Base-by-base conservation (phyloP, 2,329 filamentous ascomycete genomes). In the Ascochyta lentis region DNA sequence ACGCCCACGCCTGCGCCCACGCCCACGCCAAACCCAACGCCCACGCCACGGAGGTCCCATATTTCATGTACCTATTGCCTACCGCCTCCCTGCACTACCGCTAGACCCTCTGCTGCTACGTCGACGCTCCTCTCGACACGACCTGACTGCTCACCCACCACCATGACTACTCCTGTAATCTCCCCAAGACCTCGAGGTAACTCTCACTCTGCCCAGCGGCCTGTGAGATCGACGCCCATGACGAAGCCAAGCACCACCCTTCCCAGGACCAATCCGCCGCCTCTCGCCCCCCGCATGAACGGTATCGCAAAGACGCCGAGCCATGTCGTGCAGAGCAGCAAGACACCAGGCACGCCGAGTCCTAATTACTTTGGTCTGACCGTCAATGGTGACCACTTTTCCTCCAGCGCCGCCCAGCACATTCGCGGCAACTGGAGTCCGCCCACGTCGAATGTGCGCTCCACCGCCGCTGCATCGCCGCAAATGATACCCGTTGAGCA, bases 341-440 rank as follows among this genome's bases (percentile, higher is more conserved):
- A 74, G 42, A 63, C 68, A n/a, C 65, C 69, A 4, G 65, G 66
- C 39, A 74, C 70, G 4, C 74, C 82, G 23, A 94, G 91, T 71
- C 91, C 92, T 12, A 96, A 93, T 73, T 96, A 96, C 76, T 96
- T 96, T 73, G 90, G 90, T 52, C 85, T 96, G 56, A 80, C 87
- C 27, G 78, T 91, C 59, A 76, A 78, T 41, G 80, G 77, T 51
- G 86, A 90, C 58, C 80, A 84, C 23, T 83, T 87, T 58, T 87
- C 88, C 49, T 89, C 88, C 3, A 79, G 77, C 59, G 76, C 78
- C 23, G 84, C 82, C 4, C 81, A 81, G 31, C 80, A 89, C 59
- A 82, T 87, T 1, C 85, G 85, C 53, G 86, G 86, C 61, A 90
- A 90, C 74, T 94, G 90, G 89, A 90, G 88, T 65, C 84, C 89